phyloP scores from a whole-genome alignment of 306 rosid genomes.

The Sechiopsis laciniata region DNA sequence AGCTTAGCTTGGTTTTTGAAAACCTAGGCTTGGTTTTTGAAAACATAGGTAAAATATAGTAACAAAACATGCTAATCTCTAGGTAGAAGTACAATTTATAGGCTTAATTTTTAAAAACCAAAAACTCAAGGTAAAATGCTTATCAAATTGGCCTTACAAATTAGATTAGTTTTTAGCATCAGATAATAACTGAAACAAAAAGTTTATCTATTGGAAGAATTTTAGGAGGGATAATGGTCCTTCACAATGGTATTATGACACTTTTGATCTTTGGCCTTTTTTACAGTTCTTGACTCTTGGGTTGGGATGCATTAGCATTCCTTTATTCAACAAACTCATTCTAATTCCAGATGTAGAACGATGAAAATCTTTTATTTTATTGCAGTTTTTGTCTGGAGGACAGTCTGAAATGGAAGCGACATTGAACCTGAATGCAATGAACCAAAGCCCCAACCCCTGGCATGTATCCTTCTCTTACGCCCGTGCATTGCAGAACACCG shows the following conservation, averaged over 20 bases:
- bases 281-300: not conserved
- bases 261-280: not conserved
- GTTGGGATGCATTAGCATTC: not conserved
- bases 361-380: not conserved
- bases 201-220: not conserved
- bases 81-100: no score
- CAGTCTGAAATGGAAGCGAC: slow-evolving; percentile 95
- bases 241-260: not conserved
- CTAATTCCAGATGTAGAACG: not conserved
- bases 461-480: slow-evolving; percentile 97
- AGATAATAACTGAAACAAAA: not conserved
- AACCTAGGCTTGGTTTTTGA: no score
- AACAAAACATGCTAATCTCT: no score
- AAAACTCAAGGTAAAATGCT: no score
- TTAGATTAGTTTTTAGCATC: not conserved
- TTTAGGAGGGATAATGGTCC: not conserved
- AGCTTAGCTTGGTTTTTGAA: no score
- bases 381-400: slow-evolving; percentile 94
- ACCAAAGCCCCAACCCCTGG: slow-evolving; percentile 99
- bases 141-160: not conserved
- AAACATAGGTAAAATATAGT: no score
- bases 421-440: slow-evolving; percentile 89
- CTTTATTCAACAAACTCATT: not conserved
- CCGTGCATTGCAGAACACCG: slow-evolving; percentile 86
- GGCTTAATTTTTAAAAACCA: no score